Percentiles rank a stretch among this genome's conserved stretches.
These are phyloP conservation scores for Botrytis galanthina DNA, from an alignment of 2,329 filamentous ascomycete species.

Conservation along the genomic window DNA sequence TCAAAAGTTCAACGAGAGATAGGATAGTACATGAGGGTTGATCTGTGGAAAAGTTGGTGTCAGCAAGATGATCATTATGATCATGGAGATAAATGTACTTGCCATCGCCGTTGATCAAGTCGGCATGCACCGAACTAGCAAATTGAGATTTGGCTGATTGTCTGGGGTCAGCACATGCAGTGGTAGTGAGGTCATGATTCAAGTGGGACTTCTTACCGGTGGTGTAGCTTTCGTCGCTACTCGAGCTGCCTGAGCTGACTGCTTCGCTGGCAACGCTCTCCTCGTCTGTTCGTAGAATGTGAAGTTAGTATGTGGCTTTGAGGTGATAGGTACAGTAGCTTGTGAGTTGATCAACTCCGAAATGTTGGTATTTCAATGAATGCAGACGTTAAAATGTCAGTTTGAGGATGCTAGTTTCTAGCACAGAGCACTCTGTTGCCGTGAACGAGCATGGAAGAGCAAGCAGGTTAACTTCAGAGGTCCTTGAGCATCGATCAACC, in stretches of 20 bases:
- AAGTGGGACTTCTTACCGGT: not conserved
- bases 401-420: not conserved
- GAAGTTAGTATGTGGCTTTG: not conserved
- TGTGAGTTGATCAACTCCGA: not conserved
- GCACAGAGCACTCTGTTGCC: not conserved
- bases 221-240: not conserved
- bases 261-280: not conserved
- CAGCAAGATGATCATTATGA: not conserved
- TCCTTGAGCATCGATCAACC: not conserved
- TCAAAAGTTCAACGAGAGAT: not conserved
- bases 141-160: not conserved
- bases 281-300: not conserved
- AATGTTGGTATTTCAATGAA: not conserved
- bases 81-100: not conserved
- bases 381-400: not conserved
- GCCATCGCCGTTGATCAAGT: not conserved
- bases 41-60: not conserved
- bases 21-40: not conserved
- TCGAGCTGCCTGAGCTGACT: not conserved
- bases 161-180: not conserved
- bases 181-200: not conserved
- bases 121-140: not conserved
- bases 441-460: rapidly evolving
- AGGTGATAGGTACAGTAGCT: not conserved
- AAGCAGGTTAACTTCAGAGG: not conserved